These are phyloP conservation scores for Paraleonurus japonicus DNA, from an alignment of 257 asterid species.

Conservation along the genomic window DNA sequence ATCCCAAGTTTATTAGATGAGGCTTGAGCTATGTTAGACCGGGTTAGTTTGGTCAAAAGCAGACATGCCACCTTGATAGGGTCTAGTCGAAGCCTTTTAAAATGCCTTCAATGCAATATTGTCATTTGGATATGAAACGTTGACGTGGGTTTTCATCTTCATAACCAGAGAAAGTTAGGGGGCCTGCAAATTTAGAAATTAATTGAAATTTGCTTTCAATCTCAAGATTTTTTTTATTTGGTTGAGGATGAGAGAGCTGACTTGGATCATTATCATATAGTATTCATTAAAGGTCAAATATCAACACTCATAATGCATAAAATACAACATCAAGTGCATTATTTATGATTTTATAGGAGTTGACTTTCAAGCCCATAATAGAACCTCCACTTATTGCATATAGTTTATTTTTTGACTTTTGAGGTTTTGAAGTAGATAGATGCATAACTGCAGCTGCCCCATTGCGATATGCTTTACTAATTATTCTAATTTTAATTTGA, in stretches of 20 bases:
- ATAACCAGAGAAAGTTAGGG: neutral
- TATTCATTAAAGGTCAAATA: conserved; percentile 13
- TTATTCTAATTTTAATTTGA: neutral
- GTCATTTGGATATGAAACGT: neutral
- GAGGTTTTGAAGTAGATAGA: neutral
- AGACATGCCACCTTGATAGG: neutral
- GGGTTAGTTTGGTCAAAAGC: neutral
- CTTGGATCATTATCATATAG: conserved; percentile 8
- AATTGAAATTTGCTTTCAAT: neutral
- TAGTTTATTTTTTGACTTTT: conserved; percentile 26
- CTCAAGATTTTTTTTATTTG: conserved; percentile 9
- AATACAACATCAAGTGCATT: conserved; percentile 21
- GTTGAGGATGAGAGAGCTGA: conserved; percentile 17
- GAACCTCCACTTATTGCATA: conserved; percentile 25
- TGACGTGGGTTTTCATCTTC: conserved; percentile 1
- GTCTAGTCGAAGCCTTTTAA: neutral
- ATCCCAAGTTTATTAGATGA: too few relatives aligned
- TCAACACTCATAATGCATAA: conserved; percentile 20
- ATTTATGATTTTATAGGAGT: conserved; percentile 21
- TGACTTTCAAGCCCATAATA: conserved; percentile 20
- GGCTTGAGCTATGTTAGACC: too few relatives aligned
- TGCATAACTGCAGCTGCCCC: conserved; percentile 21
- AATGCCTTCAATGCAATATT: neutral
- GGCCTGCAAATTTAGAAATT: neutral
- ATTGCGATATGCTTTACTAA: neutral